A percentile compares a stretch with the other conserved stretches of the same genome.
These are phyloP conservation scores for Cladophialophora carrionii DNA, from an alignment of 2,329 filamentous ascomycete species.

Conservation along the genomic window DNA sequence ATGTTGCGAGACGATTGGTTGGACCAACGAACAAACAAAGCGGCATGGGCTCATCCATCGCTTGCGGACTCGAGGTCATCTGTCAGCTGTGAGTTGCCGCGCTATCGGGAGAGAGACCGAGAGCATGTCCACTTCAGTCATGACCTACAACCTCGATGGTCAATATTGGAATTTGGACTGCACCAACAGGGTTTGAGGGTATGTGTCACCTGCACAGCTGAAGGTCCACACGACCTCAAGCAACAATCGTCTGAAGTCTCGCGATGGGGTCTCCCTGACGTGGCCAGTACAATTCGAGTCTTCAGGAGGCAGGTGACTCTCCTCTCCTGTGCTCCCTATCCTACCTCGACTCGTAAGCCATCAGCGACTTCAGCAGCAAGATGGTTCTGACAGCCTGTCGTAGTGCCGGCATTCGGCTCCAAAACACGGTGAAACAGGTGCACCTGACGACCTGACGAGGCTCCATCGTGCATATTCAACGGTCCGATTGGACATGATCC, in stretches of 20 bases:
- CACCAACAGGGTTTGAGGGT: neutral
- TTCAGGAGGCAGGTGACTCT: neutral
- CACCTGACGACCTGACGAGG: slow-evolving; percentile 18
- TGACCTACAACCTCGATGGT: neutral
- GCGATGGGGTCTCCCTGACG: slow-evolving; percentile 1
- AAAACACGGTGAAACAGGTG: neutral
- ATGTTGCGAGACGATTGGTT: neutral
- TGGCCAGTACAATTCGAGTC: slow-evolving; percentile 1
- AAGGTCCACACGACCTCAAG: slow-evolving; percentile 3
- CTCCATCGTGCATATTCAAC: slow-evolving; percentile 26
- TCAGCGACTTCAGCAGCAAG: neutral
- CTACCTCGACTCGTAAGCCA: neutral
- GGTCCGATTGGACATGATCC: slow-evolving; percentile 23
- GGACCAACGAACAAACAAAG: neutral
- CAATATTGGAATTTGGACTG: slow-evolving; percentile 2
- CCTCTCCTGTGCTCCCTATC: neutral
- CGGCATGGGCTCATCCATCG: neutral
- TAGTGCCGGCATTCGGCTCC: slow-evolving; percentile 10
- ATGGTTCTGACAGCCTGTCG: neutral
- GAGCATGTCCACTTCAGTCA: neutral
- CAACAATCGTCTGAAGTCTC: neutral
- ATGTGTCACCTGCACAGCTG: slow-evolving; percentile 7
- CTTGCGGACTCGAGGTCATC: slow-evolving; percentile 8
- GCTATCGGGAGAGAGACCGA: neutral
- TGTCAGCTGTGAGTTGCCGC: slow-evolving; percentile 7